These are phyloP conservation scores for Solanum paucissectum DNA, from an alignment of 257 asterid species.

Conservation along the genomic window DNA sequence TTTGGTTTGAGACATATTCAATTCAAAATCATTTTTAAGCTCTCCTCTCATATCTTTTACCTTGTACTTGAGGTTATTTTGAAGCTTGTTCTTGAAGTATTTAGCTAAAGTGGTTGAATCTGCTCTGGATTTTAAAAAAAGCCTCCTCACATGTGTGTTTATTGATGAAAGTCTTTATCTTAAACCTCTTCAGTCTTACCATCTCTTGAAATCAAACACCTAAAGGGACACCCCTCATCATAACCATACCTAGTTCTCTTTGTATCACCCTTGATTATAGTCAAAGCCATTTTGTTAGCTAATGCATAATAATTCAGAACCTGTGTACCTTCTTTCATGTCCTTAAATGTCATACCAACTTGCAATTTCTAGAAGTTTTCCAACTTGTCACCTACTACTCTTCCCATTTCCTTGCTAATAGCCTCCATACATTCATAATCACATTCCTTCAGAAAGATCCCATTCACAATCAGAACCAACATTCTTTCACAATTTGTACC, in stretches of 20 bases:
- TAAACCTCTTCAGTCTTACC: not conserved
- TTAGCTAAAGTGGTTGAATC: not conserved
- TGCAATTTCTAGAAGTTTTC: not conserved
- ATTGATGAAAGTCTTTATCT: not conserved
- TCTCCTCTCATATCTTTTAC: not conserved
- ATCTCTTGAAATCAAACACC: not conserved
- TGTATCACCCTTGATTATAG: not conserved
- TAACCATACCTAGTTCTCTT: not conserved
- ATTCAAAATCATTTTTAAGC: not conserved
- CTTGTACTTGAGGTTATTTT: not conserved
- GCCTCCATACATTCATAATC: too few relatives aligned
- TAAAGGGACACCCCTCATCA: not conserved
- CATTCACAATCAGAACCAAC: not conserved
- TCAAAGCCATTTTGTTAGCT: not conserved
- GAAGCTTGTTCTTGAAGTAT: not conserved
- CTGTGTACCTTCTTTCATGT: not conserved
- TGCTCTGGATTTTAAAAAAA: not conserved
- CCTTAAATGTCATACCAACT: not conserved
- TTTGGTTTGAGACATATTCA: not conserved
- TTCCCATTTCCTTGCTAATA: not conserved
- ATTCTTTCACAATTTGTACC: not conserved
- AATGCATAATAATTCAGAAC: not conserved
- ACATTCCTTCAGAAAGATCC: not conserved
- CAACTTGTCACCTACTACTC: not conserved
- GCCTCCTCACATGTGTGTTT: not conserved